A percentile compares a stretch with the other conserved stretches of the same genome.
phyloP scores from a whole-genome alignment of 176 grass and related monocot genomes.

The Ampelocalamus luodianensis region DNA sequence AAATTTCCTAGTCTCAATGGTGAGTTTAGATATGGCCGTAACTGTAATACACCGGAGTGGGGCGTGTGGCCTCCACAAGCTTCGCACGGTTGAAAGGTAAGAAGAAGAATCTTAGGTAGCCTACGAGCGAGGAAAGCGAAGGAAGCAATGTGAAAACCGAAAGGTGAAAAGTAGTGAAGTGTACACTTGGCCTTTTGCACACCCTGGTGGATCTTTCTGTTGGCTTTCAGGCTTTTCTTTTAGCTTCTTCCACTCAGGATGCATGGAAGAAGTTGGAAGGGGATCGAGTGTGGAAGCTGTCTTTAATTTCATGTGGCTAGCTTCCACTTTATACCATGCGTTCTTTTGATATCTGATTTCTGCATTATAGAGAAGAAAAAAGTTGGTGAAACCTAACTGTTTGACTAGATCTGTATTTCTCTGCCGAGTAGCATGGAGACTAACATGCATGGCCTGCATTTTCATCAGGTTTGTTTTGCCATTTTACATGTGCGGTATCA shows the following conservation, averaged over 20 bases:
- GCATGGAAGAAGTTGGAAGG: not conserved
- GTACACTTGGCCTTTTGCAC: not conserved
- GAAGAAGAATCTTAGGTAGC: not conserved
- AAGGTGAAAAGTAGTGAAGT: not conserved
- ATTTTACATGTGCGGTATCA: slow-evolving; percentile 8
- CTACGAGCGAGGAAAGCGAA: not conserved
- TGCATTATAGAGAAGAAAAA: not conserved
- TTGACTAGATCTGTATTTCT: slow-evolving; percentile 21
- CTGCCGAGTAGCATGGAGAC: not conserved
- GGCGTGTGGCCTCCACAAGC: slow-evolving; percentile 16
- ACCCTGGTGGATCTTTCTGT: not conserved
- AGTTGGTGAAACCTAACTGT: too few relatives aligned
- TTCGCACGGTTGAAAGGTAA: not conserved
- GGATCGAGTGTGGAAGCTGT: not conserved
- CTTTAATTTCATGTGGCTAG: not conserved
- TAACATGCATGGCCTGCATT: not conserved
- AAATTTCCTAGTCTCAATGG: not conserved
- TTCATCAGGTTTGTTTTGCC: not conserved
- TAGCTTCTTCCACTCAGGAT: not conserved
- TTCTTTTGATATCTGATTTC: slow-evolving; percentile 1
- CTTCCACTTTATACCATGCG: slow-evolving; percentile 1
- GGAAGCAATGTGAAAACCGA: not conserved
- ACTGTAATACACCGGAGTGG: not conserved
- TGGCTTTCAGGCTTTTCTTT: not conserved
- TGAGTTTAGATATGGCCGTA: not conserved